Percentiles rank a stretch among this genome's conserved stretches.
These are phyloP conservation scores for Aspergillus transmontanensis DNA, from an alignment of 2,329 filamentous ascomycete genomes.

Conservation along the genomic window DNA sequence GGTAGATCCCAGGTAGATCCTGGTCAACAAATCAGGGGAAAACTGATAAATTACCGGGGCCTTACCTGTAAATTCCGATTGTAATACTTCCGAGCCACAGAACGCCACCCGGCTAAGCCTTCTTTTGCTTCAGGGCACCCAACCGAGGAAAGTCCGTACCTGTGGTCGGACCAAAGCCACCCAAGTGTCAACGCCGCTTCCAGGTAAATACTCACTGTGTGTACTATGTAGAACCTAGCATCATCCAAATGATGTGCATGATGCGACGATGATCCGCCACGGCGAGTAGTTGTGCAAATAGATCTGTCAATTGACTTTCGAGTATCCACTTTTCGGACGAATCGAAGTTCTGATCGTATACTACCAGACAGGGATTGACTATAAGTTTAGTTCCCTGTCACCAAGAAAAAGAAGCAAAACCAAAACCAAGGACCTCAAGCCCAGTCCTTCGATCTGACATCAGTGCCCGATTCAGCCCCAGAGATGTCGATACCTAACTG, in stretches of 20 bases:
- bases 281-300: neutral
- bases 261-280: neutral
- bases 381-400: neutral
- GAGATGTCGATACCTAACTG: neutral
- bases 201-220: neutral
- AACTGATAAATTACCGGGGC: neutral
- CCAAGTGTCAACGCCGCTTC: neutral
- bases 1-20: neutral
- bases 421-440: neutral
- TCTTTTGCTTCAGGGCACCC: neutral
- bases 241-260: neutral
- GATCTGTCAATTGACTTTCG: neutral
- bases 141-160: neutral
- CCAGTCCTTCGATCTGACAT: neutral
- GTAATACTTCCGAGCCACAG: neutral
- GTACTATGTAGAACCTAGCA: neutral
- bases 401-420: neutral
- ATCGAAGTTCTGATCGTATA: neutral
- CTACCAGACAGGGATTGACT: neutral
- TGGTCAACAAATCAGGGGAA: neutral
- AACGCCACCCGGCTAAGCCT: constrained; percentile 1
- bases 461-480: neutral
- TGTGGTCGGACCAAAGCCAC: neutral
- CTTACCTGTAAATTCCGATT: neutral
- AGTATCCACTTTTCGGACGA: constrained; percentile 3